Base-by-base conservation (phyloP, 768 basidiomycete genomes). In the Amanita pseudoporphyria region DNA sequence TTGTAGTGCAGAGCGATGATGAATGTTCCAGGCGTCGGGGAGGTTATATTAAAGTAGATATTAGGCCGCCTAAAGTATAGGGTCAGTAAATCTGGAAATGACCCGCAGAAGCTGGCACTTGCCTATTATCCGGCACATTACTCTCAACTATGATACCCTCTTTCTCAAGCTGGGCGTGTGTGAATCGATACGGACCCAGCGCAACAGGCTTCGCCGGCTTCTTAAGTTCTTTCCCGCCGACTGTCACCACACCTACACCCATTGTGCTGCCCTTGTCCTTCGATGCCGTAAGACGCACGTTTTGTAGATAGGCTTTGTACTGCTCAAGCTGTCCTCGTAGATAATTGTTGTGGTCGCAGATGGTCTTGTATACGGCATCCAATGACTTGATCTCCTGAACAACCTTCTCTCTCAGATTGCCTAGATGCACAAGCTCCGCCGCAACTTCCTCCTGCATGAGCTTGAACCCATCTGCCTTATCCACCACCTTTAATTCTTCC, bases 121-220 rank as follows among this genome's bases (percentile, higher is more conserved):
- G 89, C 94, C 95, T 76, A 62, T 95, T 97, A 64, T 99, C 96
- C 9, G 96, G 96, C 24, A 99, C 96, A 65, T 98, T 98, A 62
- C 94, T 97, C 66, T 98, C 94, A 43, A 98, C 90, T 60, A 99
- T 98, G 60, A 99, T 94, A 10, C 94, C 94, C 69, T 98, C 96
- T 69, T 97, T 98, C 73, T 99, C 96, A 56, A 99, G 70, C 64
- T 98, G 96, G 21, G 90, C 90, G 63, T 99, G 96, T 2, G 96
- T 98, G 60, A 96, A 99, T 53, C 96, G 79, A 67, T 96, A 97
- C 9, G 96, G 96, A 5, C 96, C 96, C 36, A 95, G 79, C 9
- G 90, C 84, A 36, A 86, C 81, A 16, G 82, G 78, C 70, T 96
- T 94, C 31, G 73, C 62, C 40, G 80, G 81, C 67, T 95, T 97